Conservation (phyloP, 495 filamentous ascomycete species). For the Lepidopterella palustris region DNA sequence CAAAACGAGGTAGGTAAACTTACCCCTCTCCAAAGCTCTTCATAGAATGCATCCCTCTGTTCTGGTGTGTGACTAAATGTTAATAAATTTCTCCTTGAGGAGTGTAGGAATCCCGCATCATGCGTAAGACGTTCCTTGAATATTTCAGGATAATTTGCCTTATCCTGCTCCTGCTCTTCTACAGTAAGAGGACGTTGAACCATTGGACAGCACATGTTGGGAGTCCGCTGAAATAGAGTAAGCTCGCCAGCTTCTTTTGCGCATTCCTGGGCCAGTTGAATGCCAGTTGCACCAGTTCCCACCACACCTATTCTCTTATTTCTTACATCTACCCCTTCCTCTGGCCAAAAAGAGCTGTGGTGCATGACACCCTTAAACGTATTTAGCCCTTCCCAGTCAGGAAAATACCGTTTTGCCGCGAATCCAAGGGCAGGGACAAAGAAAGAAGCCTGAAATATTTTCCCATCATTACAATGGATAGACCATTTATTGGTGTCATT, state of each 20-base stretch:
- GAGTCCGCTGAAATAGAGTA: constrained; percentile 49
- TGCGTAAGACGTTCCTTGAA: constrained; percentile 42
- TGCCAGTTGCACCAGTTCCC: constrained; percentile 54
- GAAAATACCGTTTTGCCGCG: constrained; percentile 41
- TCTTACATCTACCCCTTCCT: constrained; percentile 42
- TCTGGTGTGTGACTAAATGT: constrained; percentile 45
- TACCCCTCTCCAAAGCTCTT: constrained; percentile 44
- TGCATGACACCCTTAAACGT: constrained; percentile 49
- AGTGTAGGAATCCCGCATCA: constrained; percentile 45
- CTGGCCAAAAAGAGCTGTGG: constrained; percentile 57
- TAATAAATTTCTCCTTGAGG: constrained; percentile 38
- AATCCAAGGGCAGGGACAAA: constrained; percentile 46
- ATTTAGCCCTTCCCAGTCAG: constrained; percentile 47
- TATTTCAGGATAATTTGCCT: constrained; percentile 39
- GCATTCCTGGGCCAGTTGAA: constrained; percentile 50
- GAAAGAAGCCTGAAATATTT: constrained; percentile 40
- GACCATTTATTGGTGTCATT: constrained; percentile 39
- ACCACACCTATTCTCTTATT: constrained; percentile 50
- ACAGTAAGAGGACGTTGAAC: constrained; percentile 13
- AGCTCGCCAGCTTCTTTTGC: constrained; percentile 37
- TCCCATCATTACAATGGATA: constrained; percentile 44
- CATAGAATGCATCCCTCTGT: constrained; percentile 44
- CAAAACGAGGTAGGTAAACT: too few relatives aligned
- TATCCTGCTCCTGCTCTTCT: constrained; percentile 26
- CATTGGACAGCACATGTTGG: constrained; percentile 36